phyloP scores from a whole-genome alignment of 225 moss, liverwort and hornwort species.

The Straminergon stramineum region DNA sequence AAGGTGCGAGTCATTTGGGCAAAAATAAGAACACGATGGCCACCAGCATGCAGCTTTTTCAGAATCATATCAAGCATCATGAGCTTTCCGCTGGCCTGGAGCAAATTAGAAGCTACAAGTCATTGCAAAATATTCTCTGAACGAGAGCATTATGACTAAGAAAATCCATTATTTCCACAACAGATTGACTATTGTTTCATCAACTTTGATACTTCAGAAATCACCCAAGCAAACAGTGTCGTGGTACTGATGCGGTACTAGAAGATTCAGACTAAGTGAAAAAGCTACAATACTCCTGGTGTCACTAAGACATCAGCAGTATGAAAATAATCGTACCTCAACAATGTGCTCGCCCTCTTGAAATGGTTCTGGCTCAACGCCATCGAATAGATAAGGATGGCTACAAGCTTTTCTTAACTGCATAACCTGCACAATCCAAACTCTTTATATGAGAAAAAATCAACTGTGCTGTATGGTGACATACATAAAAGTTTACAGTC shows the following conservation, averaged over 20 bases:
- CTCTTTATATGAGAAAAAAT: not conserved
- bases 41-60: conserved; percentile 38
- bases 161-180: not conserved
- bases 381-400: conserved; percentile 92
- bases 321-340: conserved; percentile 29
- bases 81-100: conserved; percentile 90
- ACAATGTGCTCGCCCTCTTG: conserved; percentile 89
- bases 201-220: not conserved
- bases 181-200: not conserved
- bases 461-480: not conserved
- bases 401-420: conserved; percentile 93
- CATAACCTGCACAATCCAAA: conserved; percentile 48
- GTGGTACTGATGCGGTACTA: not conserved
- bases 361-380: conserved; percentile 93
- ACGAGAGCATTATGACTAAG: not conserved
- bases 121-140: not conserved
- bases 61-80: conserved; percentile 66
- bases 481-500: not conserved
- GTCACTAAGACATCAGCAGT: not conserved
- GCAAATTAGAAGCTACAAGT: not conserved
- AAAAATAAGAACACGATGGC: conserved; percentile 84
- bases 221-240: not conserved
- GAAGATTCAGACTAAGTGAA: not conserved
- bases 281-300: not conserved
- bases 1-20: conserved; percentile 95